Base-by-base conservation (phyloP, 345 rosid species). In the Trapa incisa region DNA sequence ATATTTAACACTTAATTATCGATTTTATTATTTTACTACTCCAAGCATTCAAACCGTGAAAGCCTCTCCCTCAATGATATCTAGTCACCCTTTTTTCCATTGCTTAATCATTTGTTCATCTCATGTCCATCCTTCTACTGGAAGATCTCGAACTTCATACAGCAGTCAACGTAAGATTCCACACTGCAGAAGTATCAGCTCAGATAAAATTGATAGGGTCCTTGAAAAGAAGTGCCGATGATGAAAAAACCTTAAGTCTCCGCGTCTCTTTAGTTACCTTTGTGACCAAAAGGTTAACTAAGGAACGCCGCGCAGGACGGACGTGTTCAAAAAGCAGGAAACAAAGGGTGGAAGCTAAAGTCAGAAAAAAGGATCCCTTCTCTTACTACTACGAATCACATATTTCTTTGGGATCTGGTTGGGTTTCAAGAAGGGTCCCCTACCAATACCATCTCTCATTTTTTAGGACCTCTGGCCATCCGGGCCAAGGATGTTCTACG, bases 351-450 rank as follows among this genome's bases (percentile, higher is more conserved):
- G 33, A 54, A 54, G 6, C 60, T n/a, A 54, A 54, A n/a, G 60
- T 54, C 60, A 7, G 54, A 22, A 10, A 22, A 14, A 13, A n/a
- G 60, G 60, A 54, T 54, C 22, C 35, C 11, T 6, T 6, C 10
- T 22, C n/a, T 35, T 6, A n/a, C n/a, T 10, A 17, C 3, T 22
- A 22, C 29, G 29, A 22, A 22, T 22, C 29, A 22, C n/a, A 2
- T 8, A 54, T 17, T 5, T 17, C n/a, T 17, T n/a, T 54, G n/a
- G 9, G 60, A 54, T 54, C 35, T n/a, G 2, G 11, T 54, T 54
- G 32, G 60, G 22, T 54, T 54, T n/a, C 60, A n/a, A 54, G 60
- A 54, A 54, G 60, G 60, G 60, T 35, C 60, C 60, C 60, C 60
- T 35, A 6, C 6, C 60, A 8, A 2, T 1, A 15, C 60, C 60